Conservation (phyloP, 2,329 filamentous ascomycete species). For the Setomelanomma holmii region DNA sequence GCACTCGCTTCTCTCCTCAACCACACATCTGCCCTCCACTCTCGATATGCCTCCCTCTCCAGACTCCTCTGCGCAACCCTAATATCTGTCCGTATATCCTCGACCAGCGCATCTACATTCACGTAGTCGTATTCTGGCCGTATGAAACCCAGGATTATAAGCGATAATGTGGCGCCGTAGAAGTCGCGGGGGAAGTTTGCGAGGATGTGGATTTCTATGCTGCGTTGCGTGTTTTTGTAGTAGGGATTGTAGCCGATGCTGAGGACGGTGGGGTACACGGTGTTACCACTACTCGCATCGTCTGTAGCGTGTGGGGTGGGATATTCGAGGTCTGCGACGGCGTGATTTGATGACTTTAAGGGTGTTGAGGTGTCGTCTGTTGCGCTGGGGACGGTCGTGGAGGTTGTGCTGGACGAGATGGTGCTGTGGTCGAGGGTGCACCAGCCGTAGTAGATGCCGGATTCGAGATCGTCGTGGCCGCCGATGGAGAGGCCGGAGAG, state of each 20-base stretch:
- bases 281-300: neutral
- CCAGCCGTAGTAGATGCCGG: constrained; percentile 94
- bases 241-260: constrained; percentile 87
- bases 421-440: constrained; percentile 70
- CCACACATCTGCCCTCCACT: constrained; percentile 58
- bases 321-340: constrained; percentile 34
- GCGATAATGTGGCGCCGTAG: constrained; percentile 79
- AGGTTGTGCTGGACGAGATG: constrained; percentile 39
- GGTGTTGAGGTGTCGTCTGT: constrained; percentile 19
- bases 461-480: constrained; percentile 66
- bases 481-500: constrained; percentile 74
- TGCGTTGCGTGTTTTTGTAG: constrained; percentile 88
- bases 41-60: constrained; percentile 66
- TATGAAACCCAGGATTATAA: constrained; percentile 86
- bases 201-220: constrained; percentile 90
- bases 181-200: constrained; percentile 80
- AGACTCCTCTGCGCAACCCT: constrained; percentile 80
- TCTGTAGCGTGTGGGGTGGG: constrained; percentile 14
- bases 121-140: constrained; percentile 89
- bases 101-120: constrained; percentile 79
- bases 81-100: constrained; percentile 89
- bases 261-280: constrained; percentile 42
- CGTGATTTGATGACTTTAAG: constrained; percentile 34
- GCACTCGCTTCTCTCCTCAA: constrained; percentile 33
- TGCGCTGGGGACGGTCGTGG: constrained; percentile 28